Evolutionary conservation across 257 asterid species (phyloP), one percentile per base, ranked within the genome.

Genomic region (Eucommia ulmoides): DNA sequence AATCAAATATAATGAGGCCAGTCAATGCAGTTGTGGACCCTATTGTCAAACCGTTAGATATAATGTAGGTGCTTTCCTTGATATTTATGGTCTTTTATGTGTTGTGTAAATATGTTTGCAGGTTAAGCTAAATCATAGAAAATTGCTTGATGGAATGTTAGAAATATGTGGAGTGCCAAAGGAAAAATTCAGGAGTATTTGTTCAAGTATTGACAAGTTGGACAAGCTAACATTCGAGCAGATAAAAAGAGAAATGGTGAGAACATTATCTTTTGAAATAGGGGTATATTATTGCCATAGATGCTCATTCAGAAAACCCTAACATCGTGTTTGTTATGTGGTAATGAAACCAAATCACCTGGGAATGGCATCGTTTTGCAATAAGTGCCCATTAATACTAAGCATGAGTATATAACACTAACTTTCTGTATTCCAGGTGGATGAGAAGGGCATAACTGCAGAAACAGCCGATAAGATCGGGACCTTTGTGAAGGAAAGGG

Each of bases 151-250:
- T 68, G 98, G 98, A 33, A 78, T 89, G 96, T 54, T 85, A 65
- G 92, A 96, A 49, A 65, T 89, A 42, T 85, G 96, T 42, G 98
- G 96, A 56, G 98, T 89, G 33, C 96, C 98, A 24, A 81, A 68
- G 50, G 88, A 71, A 60, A 85, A 89, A 54, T 82, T 82, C 53
- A 76, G 98, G 72, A 80, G 84, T 25, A 73, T 89, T 54, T 89
- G 98, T 67, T 89, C 98, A 2, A 89, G 96, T 71, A 89, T 89
- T 60, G 98, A 89, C 74, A 89, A 89, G 72, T 62, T 86, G 58
- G 98, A 91, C 78, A 91, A 91, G 65, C 96, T 74, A 69, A 52
- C 94, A 1, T 91, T 91, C 67, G 95, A 77, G 74, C 94, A 78
- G 73, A 71, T 91, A 56, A 86, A 80, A 63, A 83, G 61, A 68